A percentile compares a stretch with the other conserved stretches of the same genome.
Evolutionary conservation across 1,284 basidiomycete genomes (phyloP).

Genomic region (Cutaneotrichosporon arboriforme): DNA sequence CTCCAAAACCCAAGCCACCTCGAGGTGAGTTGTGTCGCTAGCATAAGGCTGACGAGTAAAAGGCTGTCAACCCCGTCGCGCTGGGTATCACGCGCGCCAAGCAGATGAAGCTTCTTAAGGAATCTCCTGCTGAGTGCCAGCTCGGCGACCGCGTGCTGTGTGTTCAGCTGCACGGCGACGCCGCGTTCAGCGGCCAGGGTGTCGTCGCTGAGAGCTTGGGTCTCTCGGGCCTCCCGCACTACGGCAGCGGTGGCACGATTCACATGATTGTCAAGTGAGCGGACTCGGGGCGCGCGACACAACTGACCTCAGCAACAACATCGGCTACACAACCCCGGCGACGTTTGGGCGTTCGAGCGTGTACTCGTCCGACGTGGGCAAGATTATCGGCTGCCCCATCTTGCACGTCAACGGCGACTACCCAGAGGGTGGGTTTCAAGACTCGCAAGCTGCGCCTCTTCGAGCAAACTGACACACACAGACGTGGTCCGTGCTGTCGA

Average conservation of each 20-base stretch:
- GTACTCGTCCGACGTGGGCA: slow-evolving; percentile 83
- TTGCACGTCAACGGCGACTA: slow-evolving; percentile 88
- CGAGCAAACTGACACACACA: slow-evolving; percentile 31
- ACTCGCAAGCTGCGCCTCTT: too few species aligned
- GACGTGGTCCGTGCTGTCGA: slow-evolving; percentile 73
- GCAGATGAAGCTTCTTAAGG: slow-evolving; percentile 74
- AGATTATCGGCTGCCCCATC: slow-evolving; percentile 81
- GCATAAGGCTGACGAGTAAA: neutral
- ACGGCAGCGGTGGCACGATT: slow-evolving; percentile 77
- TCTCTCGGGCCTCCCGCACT: slow-evolving; percentile 78
- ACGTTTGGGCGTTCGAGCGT: slow-evolving; percentile 72
- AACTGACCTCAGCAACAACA: slow-evolving; percentile 51
- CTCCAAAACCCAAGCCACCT: slow-evolving; percentile 84
- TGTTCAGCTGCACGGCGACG: slow-evolving; percentile 83
- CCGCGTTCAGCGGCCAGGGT: slow-evolving; percentile 82
- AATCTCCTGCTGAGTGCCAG: slow-evolving; percentile 59
- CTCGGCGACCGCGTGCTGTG: slow-evolving; percentile 80
- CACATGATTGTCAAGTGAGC: slow-evolving; percentile 86
- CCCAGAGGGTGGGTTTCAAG: slow-evolving; percentile 62
- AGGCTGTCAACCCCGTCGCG: slow-evolving; percentile 75
- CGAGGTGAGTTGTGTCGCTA: slow-evolving; percentile 42
- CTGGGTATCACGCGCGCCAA: slow-evolving; percentile 85
- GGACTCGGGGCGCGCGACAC: too few species aligned
- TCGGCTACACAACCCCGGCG: slow-evolving; percentile 84
- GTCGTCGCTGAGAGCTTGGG: slow-evolving; percentile 82